Conservation (phyloP, 176 grass and related monocot species). For the Aechmea fasciata region DNA sequence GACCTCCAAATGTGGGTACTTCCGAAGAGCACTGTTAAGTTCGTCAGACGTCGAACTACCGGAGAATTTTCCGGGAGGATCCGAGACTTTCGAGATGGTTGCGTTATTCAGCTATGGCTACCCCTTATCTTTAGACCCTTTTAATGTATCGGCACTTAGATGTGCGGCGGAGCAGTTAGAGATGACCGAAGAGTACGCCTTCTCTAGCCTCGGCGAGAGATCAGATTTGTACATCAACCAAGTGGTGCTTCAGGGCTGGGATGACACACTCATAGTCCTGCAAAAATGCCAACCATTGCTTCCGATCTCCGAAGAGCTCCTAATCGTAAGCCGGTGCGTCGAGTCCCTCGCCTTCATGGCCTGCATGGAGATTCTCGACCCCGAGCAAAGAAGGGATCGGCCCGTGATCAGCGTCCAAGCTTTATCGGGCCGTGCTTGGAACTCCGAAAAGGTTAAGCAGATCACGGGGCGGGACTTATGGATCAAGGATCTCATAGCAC, state of each 20-base stretch:
- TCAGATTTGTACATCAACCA: slow-evolving; percentile 94
- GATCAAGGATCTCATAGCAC: slow-evolving; percentile 89
- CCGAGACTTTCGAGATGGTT: slow-evolving; percentile 66
- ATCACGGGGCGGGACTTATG: slow-evolving; percentile 62
- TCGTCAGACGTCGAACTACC: slow-evolving; percentile 44
- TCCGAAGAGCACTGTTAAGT: slow-evolving; percentile 28
- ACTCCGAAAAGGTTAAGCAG: slow-evolving; percentile 75
- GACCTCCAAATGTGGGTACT: slow-evolving; percentile 48
- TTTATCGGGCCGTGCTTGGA: slow-evolving; percentile 44
- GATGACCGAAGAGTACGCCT: slow-evolving; percentile 32
- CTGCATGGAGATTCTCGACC: slow-evolving; percentile 98
- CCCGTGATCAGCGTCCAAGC: slow-evolving; percentile 14
- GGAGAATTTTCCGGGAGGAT: slow-evolving; percentile 42
- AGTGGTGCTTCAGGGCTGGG: slow-evolving; percentile 88
- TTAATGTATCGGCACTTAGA: slow-evolving; percentile 68
- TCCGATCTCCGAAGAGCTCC: slow-evolving; percentile 59
- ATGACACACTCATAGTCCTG: slow-evolving; percentile 79
- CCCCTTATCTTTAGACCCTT: slow-evolving; percentile 56
- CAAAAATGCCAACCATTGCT: slow-evolving; percentile 63
- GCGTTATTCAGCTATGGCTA: slow-evolving; percentile 71
- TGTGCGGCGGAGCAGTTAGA: slow-evolving; percentile 67
- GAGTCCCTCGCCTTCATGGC: slow-evolving; percentile 96
- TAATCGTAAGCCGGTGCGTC: slow-evolving; percentile 78
- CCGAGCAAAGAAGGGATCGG: slow-evolving; percentile 49
- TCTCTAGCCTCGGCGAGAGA: slow-evolving; percentile 40